A percentile compares a stretch with the other conserved stretches of the same genome.
These are phyloP conservation scores for Zostera marina DNA, from an alignment of 116 monocot genomes.

Conservation along the genomic window DNA sequence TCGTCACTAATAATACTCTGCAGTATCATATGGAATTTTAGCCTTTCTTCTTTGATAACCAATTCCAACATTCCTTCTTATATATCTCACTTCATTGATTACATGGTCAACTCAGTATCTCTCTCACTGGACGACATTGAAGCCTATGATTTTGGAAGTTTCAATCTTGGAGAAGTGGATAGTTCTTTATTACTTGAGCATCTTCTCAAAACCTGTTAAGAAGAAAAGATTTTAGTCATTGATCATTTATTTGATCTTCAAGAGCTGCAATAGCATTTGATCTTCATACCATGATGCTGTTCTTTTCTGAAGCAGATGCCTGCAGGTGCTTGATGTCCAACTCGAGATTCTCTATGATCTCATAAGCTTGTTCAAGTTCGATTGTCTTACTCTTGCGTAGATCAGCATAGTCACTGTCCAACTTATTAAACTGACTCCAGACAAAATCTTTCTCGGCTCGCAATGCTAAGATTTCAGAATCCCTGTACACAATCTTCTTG, in stretches of 20 bases:
- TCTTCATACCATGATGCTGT: conserved; percentile 24
- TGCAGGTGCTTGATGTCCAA: conserved; percentile 22
- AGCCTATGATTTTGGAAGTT: no score
- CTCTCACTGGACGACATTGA: no score
- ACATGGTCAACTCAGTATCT: no score
- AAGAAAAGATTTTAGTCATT: no score
- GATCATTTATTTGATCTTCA: no score
- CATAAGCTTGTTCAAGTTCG: conserved; percentile 33
- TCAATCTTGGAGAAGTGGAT: no score
- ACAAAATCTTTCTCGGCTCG: conserved; percentile 76
- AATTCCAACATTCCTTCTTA: no score
- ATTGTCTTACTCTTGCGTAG: conserved; percentile 20
- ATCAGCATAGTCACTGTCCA: conserved; percentile 41
- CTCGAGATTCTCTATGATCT: conserved; percentile 37
- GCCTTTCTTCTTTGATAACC: no score
- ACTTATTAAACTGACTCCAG: conserved; percentile 73
- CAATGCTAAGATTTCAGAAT: conserved; percentile 47
- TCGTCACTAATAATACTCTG: no score
- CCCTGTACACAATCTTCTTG: conserved; percentile 36
- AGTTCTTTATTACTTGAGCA: no score
- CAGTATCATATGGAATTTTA: no score
- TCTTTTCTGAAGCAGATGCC: conserved; percentile 22
- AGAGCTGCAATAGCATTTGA: conserved; percentile 15
- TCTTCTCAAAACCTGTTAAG: conserved; percentile 14
- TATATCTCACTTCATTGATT: no score